Evolutionary conservation across 306 rosid genomes (phyloP), one percentile per base, ranked within the genome.

Genomic region (Begonia masoniana): DNA sequence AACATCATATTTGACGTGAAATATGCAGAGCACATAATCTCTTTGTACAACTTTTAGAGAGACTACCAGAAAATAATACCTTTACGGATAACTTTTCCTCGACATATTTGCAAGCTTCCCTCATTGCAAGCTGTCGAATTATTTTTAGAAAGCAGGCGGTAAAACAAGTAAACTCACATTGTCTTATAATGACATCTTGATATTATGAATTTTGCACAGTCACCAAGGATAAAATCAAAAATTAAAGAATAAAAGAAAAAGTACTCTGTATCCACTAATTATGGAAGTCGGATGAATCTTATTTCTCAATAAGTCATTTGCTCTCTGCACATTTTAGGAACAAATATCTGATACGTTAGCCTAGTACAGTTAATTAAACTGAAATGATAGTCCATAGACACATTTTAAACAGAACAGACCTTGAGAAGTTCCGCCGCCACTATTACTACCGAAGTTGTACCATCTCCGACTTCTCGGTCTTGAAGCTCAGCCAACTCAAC

Each of bases 201-300:
- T 31, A 31, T 31, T 31, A 31, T 31, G 39, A 31, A 31, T 31
- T 31, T 31, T 31, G 8, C 39, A 1, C 3, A 31, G 39, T 31
- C 39, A 31, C 39, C 39, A 31, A 31, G 39, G 43, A 12, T 10
- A 15, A 39, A 36, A 41, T 48, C 23, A 2, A 24, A 45, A 55
- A 8, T 14, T 47, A 55, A 56, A 19, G 19, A 43, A 45, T 8
- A 17, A 10, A 41, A 12, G 39, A 48, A 41, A 15, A 15, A 10
- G 41, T 56, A 86, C 99, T 62, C 96, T 82, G 69, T 75, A 92
- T 51, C 99, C 96, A 52, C 99, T 81, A 62, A 92, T 92, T 56
- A 92, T 86, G n/a, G 99, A 92, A 43, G 95, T 92, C 9, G 99
- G 96, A 56, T 92, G 99, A 71, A 92, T 86, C 67, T 92, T 83